Evolutionary conservation across 2,329 filamentous ascomycete genomes (phyloP), one percentile per base, ranked within the genome.

Genomic region (Neonectria faginata): DNA sequence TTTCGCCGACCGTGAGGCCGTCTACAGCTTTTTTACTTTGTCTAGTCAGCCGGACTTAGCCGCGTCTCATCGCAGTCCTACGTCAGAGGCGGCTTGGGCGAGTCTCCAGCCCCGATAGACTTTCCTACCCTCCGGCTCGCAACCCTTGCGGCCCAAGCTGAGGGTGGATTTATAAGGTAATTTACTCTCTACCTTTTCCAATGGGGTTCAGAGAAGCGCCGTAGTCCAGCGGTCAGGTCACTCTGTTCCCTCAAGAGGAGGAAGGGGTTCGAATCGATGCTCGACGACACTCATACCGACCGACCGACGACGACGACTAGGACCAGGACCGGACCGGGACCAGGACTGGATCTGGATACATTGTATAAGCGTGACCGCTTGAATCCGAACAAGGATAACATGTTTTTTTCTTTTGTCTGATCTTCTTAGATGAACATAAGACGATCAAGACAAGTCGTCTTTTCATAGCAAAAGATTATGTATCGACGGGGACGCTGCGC

Each of bases 201-300:
- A 51, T 10, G 27, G n/a, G 27, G 27, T 7, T 27, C 27, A 20
- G 47, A 31, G 27, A 31, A 12, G 47, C 27, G 47, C 47, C 47
- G 47, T 33, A 29, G 27, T 51, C 47, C 27, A 51, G 10, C 27
- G 27, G 27, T 33, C 47, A 51, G 47, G 47, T 20, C 47, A 33
- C 10, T 51, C 27, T 31, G n/a, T 51, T 51, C 14, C 27, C 47
- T n/a, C 14, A 48, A 48, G 47, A 31, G 25, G 47, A 51, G 47
- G 47, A 51, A n/a, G 20, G 14, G 47, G 27, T 31, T 51, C 47
- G 27, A 33, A 18, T 51, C 47, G 16, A 31, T 11, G 11, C 27
- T 51, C 47, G 27, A 51, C 47, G 18, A 20, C 18, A 20, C 47
- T n/a, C n/a, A 33, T 27, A n/a, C 27, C 47, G n/a, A 50, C 39